Conservation (phyloP, 2,329 filamentous ascomycete species). For the Fusarium cyanostomum region DNA sequence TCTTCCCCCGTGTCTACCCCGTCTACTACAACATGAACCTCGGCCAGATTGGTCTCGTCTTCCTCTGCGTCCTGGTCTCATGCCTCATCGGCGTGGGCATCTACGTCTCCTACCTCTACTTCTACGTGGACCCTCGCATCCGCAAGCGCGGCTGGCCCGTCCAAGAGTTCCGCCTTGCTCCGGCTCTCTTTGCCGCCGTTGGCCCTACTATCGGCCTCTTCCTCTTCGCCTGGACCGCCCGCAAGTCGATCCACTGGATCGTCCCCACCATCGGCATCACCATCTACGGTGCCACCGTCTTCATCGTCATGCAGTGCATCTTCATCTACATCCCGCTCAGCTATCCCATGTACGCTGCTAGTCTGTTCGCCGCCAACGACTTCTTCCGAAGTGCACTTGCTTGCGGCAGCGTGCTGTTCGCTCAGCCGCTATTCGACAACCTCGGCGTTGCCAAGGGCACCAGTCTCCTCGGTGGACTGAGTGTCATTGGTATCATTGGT, state of each 20-base stretch:
- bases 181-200: slow-evolving; percentile 62
- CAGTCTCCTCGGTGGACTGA: slow-evolving; percentile 65
- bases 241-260: slow-evolving; percentile 62
- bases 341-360: slow-evolving; percentile 66
- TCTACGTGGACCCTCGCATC: slow-evolving; percentile 62
- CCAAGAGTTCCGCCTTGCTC: slow-evolving; percentile 64
- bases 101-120: slow-evolving; percentile 63
- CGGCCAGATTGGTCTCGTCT: slow-evolving; percentile 67
- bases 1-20: slow-evolving; percentile 72
- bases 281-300: slow-evolving; percentile 61
- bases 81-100: slow-evolving; percentile 60
- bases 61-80: slow-evolving; percentile 67
- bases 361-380: slow-evolving; percentile 69
- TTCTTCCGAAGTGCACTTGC: slow-evolving; percentile 67
- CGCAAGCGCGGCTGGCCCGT: slow-evolving; percentile 57
- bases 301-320: slow-evolving; percentile 67
- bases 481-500: slow-evolving; percentile 63
- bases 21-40: slow-evolving; percentile 67
- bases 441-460: slow-evolving; percentile 67
- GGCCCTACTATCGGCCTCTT: slow-evolving; percentile 68
- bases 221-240: slow-evolving; percentile 67
- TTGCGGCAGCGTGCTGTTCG: slow-evolving; percentile 68
- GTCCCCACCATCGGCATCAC: slow-evolving; percentile 66
- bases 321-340: slow-evolving; percentile 67
- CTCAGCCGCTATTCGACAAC: slow-evolving; percentile 66